phyloP scores from a whole-genome alignment of 2,329 filamentous ascomycete genomes.

The Furcasterigmium sp. region DNA sequence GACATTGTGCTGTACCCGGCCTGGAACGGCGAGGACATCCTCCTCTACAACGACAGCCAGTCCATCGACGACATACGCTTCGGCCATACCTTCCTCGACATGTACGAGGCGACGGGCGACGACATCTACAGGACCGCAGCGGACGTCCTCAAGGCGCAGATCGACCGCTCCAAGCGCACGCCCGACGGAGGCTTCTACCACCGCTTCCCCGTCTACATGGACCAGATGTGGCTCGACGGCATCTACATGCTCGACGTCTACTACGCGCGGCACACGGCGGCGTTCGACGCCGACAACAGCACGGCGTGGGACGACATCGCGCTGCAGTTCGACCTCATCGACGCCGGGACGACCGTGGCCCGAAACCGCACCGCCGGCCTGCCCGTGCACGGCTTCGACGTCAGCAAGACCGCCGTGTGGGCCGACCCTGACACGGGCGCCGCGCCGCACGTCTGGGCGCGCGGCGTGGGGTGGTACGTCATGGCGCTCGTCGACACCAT shows the following conservation, averaged over 20 bases:
- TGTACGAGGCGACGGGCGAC: slow-evolving; percentile 7
- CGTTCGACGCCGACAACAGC: slow-evolving; percentile 10
- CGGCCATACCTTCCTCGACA: slow-evolving; percentile 10
- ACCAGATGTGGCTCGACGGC: slow-evolving; percentile 33
- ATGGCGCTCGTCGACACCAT: slow-evolving; percentile 43
- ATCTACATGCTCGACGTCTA: slow-evolving; percentile 35
- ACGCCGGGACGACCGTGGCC: slow-evolving; percentile 26
- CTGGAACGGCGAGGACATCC: slow-evolving; percentile 11
- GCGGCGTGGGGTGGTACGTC: slow-evolving; percentile 29
- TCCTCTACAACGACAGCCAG: slow-evolving; percentile 12
- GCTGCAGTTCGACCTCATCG: slow-evolving; percentile 35
- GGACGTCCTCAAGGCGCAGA: slow-evolving; percentile 5
- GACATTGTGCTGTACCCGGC: slow-evolving; percentile 17
- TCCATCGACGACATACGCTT: slow-evolving; percentile 12
- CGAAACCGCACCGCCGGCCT: slow-evolving; percentile 31
- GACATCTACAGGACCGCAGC: slow-evolving; percentile 11
- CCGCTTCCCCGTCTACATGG: slow-evolving; percentile 18
- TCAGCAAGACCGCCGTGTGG: slow-evolving; percentile 38
- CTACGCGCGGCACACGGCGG: slow-evolving; percentile 24
- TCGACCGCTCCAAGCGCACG: slow-evolving; percentile 9
- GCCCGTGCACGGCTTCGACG: slow-evolving; percentile 47
- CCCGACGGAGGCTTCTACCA: slow-evolving; percentile 11
- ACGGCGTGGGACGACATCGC: slow-evolving; percentile 37
- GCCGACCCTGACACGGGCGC: slow-evolving; percentile 40
- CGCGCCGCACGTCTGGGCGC: slow-evolving; percentile 44